These are phyloP conservation scores for Aspergillus incahuasiensis DNA, from an alignment of 495 filamentous ascomycete species.

Conservation along the genomic window DNA sequence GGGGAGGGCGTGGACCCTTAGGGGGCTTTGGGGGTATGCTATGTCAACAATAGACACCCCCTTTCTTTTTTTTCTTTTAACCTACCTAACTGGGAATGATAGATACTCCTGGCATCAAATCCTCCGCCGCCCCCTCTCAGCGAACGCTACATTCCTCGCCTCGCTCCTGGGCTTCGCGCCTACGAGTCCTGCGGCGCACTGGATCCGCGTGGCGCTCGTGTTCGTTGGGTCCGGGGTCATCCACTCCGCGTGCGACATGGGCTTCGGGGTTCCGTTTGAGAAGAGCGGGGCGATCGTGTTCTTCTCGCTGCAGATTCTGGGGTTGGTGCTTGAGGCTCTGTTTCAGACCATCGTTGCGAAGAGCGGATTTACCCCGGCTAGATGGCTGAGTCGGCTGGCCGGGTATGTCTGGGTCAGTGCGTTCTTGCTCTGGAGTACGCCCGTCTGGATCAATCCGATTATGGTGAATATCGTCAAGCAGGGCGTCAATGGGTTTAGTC, in stretches of 20 bases:
- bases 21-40: too few species aligned
- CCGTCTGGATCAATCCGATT: conserved; percentile 23
- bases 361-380: background rate
- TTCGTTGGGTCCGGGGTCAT: conserved; percentile 18
- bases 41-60: too few species aligned
- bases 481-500: conserved; percentile 14
- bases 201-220: conserved; percentile 10
- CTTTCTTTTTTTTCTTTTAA: too few species aligned
- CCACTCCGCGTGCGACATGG: conserved; percentile 18
- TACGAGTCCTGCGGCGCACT: background rate
- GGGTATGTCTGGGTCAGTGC: conserved; percentile 19
- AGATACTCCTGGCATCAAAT: conserved; percentile 23
- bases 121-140: conserved; percentile 14
- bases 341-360: background rate
- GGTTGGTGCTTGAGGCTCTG: conserved; percentile 5
- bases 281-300: conserved; percentile 18
- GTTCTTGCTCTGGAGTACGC: conserved; percentile 18
- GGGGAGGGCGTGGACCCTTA: conserved; percentile 15
- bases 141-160: conserved; percentile 14
- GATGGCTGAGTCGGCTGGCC: background rate
- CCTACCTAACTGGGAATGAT: background rate
- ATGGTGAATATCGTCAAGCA: conserved; percentile 10
- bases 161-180: conserved; percentile 9
- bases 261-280: conserved; percentile 10
- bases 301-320: conserved; percentile 18